Evolutionary conservation across 2,329 filamentous ascomycete genomes (phyloP), one percentile per base, ranked within the genome.

Genomic region (Anthostomella pinea): DNA sequence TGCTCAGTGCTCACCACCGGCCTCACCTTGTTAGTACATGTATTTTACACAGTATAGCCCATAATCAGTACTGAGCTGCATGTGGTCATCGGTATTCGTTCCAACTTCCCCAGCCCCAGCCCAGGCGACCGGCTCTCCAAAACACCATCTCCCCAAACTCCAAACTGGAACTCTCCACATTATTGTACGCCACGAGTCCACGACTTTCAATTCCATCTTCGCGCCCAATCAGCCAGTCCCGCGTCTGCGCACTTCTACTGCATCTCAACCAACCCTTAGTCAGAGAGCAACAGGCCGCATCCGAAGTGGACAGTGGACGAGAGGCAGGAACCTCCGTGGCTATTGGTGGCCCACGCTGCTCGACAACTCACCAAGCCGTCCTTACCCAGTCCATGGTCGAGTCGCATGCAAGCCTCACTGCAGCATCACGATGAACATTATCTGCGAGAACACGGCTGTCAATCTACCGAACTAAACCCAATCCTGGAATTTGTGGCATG

Each of bases 341-440:
- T n/a, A n/a, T n/a, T n/a, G n/a, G n/a, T n/a, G n/a, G n/a, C n/a
- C 26, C 18, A 14, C 15, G 20, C 24, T 10, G 4, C 10, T 41
- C 36, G 38, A 35, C 38, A 21, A 41, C 24, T 29, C 37, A 18
- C 26, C 19, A 30, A 33, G 25, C 30, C 35, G 32, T 30, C 38
- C 38, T 36, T 30, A 38, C 40, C 36, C 33, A 35, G 32, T n/a
- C n/a, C n/a, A n/a, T 38, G 39, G 37, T 36, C 29, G 17, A 47
- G 44, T 51, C 43, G 51, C 45, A 55, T 53, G 46, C 43, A 39
- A 42, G 48, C 37, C 26, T 33, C 35, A 16, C 42, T 46, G 44
- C 48, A 24, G 51, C 50, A 46, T 51, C 53, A 56, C 46, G 45
- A 57, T 57, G 54, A 48, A 51, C 51, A 49, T 48, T 49, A 39